Conservation (phyloP, 352 stramenopile species). For the Phytopythium montanum region DNA sequence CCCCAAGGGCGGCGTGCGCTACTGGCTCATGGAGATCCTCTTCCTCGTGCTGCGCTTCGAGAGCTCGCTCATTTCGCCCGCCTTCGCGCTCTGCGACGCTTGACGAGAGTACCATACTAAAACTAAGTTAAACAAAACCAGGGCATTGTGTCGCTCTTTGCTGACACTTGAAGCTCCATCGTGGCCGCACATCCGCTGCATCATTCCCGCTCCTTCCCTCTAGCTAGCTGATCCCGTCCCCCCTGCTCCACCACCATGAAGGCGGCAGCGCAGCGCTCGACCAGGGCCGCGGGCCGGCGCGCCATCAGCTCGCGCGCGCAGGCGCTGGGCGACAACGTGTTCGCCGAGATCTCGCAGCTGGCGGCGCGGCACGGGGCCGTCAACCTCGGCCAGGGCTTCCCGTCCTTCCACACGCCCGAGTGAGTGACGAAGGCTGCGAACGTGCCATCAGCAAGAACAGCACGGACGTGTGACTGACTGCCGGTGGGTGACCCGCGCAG, state of each 20-base stretch:
- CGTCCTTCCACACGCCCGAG: slow-evolving; percentile 90
- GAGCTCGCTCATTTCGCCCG: slow-evolving; percentile 39
- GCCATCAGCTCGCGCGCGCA: slow-evolving; percentile 59
- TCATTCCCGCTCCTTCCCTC: not conserved
- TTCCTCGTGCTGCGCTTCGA: slow-evolving; percentile 57
- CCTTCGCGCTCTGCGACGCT: slow-evolving; percentile 34
- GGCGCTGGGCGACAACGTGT: slow-evolving; percentile 76
- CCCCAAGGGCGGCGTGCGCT: slow-evolving; percentile 29
- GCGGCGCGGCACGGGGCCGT: slow-evolving; percentile 77
- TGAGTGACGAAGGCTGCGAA: slow-evolving; percentile 5
- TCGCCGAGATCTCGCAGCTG: slow-evolving; percentile 86
- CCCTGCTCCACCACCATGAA: not conserved
- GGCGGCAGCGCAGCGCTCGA: not conserved
- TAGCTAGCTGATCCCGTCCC: not conserved
- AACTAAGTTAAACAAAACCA: slow-evolving; percentile 3
- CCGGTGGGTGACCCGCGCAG: slow-evolving; percentile 8
- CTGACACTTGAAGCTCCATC: not conserved
- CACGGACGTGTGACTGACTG: too few relatives aligned
- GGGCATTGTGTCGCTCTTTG: not conserved
- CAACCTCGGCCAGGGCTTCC: slow-evolving; percentile 97
- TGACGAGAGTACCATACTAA: not conserved
- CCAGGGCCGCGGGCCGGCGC: slow-evolving; percentile 11
- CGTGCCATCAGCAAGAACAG: too few relatives aligned
- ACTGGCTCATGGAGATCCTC: slow-evolving; percentile 59
- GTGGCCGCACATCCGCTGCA: not conserved